phyloP scores from a whole-genome alignment of 129 eudicot genomes.

The Flaveria sonorensis region DNA sequence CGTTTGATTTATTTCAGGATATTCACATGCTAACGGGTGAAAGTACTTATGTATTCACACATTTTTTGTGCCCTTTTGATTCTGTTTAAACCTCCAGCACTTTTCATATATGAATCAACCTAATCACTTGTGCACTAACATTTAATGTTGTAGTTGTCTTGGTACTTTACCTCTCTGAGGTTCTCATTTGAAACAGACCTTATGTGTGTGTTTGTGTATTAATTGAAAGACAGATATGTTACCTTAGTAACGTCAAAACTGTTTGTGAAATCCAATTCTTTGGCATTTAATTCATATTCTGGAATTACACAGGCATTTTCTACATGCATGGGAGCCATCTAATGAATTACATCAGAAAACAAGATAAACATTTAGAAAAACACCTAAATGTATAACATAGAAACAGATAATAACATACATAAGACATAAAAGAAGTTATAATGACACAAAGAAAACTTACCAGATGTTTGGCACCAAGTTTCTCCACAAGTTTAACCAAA shows the following conservation, averaged over 20 bases:
- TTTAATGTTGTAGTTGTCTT: not conserved
- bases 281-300: slow-evolving; percentile 85
- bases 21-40: not conserved
- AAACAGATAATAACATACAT: not conserved
- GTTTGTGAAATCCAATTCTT: slow-evolving; percentile 88
- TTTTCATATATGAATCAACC: not conserved
- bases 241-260: slow-evolving; percentile 81
- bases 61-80: not conserved
- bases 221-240: slow-evolving; percentile 17
- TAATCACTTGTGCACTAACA: not conserved
- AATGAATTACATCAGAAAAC: slow-evolving; percentile 9
- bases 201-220: not conserved
- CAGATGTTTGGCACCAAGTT: slow-evolving; percentile 79
- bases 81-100: not conserved
- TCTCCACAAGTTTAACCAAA: slow-evolving; percentile 79
- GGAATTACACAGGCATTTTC: slow-evolving; percentile 78
- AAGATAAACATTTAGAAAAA: slow-evolving; percentile 3
- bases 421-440: not conserved
- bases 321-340: slow-evolving; percentile 93
- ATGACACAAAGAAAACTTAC: slow-evolving; percentile 39
- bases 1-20: not conserved
- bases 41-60: not conserved
- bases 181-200: not conserved
- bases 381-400: not conserved
- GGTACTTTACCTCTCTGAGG: not conserved